These are phyloP conservation scores for Phaffomyces antillensis DNA, from an alignment of 805 yeast species.

Conservation along the genomic window DNA sequence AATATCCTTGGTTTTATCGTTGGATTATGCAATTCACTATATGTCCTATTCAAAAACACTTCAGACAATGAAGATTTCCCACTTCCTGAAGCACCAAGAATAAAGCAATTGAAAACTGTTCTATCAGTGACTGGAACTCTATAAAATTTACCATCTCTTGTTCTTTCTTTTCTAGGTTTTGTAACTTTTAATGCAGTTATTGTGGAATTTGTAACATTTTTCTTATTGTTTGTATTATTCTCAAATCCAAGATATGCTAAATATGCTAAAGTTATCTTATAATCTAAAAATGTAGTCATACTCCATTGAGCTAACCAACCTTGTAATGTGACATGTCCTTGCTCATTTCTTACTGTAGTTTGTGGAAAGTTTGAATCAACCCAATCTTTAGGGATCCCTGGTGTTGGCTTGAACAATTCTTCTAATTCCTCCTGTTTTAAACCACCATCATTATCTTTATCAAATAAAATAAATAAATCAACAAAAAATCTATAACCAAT, in stretches of 20 bases:
- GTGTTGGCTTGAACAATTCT: conserved; percentile 77
- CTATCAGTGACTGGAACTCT: conserved; percentile 71
- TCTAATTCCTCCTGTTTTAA: conserved; percentile 65
- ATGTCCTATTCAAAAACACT: conserved; percentile 70
- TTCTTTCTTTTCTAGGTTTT: conserved; percentile 66
- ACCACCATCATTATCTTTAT: conserved; percentile 96
- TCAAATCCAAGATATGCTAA: conserved; percentile 88
- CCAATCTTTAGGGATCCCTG: conserved; percentile 90
- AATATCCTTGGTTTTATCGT: conserved; percentile 76
- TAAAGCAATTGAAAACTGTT: conserved; percentile 85
- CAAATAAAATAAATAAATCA: conserved; percentile 80
- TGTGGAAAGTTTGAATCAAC: conserved; percentile 75
- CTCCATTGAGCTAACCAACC: conserved; percentile 99
- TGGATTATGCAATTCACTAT: conserved; percentile 67
- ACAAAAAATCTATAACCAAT: conserved; percentile 88
- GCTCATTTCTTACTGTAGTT: conserved; percentile 84
- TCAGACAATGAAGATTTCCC: conserved; percentile 86
- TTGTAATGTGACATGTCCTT: conserved; percentile 84
- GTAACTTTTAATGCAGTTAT: conserved; percentile 67
- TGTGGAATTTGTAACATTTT: conserved; percentile 22
- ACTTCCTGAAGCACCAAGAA: conserved; percentile 76
- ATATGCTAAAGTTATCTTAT: conserved; percentile 78
- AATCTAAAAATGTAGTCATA: conserved; percentile 85
- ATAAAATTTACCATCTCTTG: conserved; percentile 56
- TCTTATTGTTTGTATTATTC: conserved; percentile 20